Percentiles rank a stretch among this genome's conserved stretches.
Conservation (phyloP, 2,329 filamentous ascomycete genomes). For the Akanthomyces dipterigenus region DNA sequence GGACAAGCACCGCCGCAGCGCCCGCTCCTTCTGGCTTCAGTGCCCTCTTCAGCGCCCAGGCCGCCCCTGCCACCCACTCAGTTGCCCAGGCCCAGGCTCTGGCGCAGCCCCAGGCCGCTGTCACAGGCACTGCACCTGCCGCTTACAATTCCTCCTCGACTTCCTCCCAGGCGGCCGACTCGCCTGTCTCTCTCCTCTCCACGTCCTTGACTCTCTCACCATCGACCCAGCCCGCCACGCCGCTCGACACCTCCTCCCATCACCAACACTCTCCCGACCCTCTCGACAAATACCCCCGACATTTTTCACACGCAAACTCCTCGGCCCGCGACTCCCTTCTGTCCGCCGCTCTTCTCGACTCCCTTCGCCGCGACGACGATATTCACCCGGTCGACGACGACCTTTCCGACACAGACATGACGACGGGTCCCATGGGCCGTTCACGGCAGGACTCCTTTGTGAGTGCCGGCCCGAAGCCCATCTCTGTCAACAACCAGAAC, state of each 20-base stretch:
- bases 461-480: conserved; percentile 58
- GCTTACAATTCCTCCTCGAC: conserved; percentile 14
- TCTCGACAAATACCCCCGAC: conserved; percentile 12
- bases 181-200: conserved; percentile 13
- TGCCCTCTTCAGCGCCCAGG: neutral
- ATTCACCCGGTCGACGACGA: conserved; percentile 20
- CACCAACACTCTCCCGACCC: conserved; percentile 17
- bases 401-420: conserved; percentile 40
- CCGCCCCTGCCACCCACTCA: neutral
- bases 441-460: conserved; percentile 59
- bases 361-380: conserved; percentile 20
- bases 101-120: neutral
- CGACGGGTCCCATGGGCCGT: conserved; percentile 51
- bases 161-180: conserved; percentile 4
- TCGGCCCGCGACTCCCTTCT: conserved; percentile 16
- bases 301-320: neutral
- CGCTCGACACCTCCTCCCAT: conserved; percentile 11
- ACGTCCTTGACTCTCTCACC: conserved; percentile 17
- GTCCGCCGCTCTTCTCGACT: conserved; percentile 19
- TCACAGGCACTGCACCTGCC: neutral
- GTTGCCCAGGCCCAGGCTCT: neutral
- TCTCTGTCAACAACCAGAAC: conserved; percentile 59
- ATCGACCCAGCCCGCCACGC: conserved; percentile 19
- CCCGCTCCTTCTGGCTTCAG: neutral
- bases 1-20: neutral